These are phyloP conservation scores for Penicillium odoratum DNA, from an alignment of 495 filamentous ascomycete species.

Conservation along the genomic window DNA sequence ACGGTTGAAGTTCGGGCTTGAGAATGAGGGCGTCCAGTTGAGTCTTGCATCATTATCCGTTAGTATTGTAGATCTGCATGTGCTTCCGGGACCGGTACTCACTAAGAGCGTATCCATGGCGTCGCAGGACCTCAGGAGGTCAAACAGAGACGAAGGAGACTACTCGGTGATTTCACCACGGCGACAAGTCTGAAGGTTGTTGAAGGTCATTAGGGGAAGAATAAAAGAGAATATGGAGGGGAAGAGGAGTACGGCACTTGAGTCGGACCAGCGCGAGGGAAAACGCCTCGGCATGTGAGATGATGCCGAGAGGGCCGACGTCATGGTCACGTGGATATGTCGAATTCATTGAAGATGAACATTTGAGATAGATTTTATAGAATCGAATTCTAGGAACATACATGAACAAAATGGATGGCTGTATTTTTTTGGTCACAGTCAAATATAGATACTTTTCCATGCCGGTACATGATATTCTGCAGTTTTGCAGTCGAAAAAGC, in stretches of 20 bases:
- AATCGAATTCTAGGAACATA: neutral
- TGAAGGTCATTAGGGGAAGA: conserved; percentile 12
- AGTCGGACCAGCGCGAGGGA: conserved; percentile 26
- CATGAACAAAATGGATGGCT: neutral
- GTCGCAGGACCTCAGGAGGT: conserved; percentile 37
- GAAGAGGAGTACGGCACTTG: conserved; percentile 31
- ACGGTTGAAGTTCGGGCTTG: conserved; percentile 77
- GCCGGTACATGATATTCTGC: conserved; percentile 21
- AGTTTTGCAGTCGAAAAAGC: conserved; percentile 20
- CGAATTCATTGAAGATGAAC: neutral
- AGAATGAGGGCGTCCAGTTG: conserved; percentile 69
- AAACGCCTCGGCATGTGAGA: conserved; percentile 50
- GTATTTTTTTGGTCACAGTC: conserved; percentile 1
- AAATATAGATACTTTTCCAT: conserved; percentile 26
- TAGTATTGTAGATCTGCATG: conserved; percentile 12
- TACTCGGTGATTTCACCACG: conserved; percentile 18
- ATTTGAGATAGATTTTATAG: neutral
- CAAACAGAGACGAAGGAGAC: conserved; percentile 18
- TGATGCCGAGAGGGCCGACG: conserved; percentile 31
- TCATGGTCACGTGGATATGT: conserved; percentile 42
- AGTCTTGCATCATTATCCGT: conserved; percentile 23
- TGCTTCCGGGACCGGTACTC: conserved; percentile 14
- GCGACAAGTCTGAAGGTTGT: conserved; percentile 5
- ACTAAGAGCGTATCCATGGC: conserved; percentile 45
- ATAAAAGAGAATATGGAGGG: conserved; percentile 12